phyloP scores from a whole-genome alignment of 164 flowering plant genomes.

The Vitis labrusca region DNA sequence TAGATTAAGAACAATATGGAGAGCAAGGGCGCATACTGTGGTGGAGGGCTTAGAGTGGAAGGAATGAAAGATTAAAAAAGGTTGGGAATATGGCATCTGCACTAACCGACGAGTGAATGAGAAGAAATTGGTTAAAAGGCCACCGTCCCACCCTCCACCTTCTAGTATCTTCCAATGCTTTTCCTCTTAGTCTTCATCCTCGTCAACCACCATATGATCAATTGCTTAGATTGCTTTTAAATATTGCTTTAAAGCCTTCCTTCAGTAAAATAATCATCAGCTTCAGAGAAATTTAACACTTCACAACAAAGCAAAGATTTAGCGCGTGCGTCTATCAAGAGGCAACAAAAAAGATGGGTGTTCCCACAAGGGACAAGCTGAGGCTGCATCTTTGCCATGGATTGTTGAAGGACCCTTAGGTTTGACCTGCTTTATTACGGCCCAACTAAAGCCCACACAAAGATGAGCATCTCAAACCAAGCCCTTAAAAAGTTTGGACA shows the following conservation, averaged over 20 bases:
- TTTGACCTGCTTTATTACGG: too few species aligned
- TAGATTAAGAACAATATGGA: too few species aligned
- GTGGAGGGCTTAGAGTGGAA: neutral
- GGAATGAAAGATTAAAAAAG: neutral
- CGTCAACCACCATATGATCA: neutral
- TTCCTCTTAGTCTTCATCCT: neutral
- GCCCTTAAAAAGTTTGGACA: too few species aligned
- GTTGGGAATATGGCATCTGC: neutral
- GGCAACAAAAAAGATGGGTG: too few species aligned
- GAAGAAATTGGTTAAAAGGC: neutral
- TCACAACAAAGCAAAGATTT: too few species aligned
- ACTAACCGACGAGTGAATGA: neutral
- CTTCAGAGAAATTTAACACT: neutral
- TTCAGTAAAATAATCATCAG: neutral
- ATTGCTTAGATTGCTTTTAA: neutral
- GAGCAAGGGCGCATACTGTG: neutral
- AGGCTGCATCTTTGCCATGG: too few species aligned
- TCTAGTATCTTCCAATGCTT: conserved; percentile 4
- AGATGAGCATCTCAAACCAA: too few species aligned
- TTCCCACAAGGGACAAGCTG: too few species aligned
- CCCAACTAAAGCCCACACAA: too few species aligned
- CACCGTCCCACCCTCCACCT: conserved; percentile 3
- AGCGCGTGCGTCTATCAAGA: too few species aligned
- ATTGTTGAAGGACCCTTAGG: too few species aligned
- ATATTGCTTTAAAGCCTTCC: neutral